phyloP scores from a whole-genome alignment of 1,284 basidiomycete species.

The Sanghuangporus baumii region DNA sequence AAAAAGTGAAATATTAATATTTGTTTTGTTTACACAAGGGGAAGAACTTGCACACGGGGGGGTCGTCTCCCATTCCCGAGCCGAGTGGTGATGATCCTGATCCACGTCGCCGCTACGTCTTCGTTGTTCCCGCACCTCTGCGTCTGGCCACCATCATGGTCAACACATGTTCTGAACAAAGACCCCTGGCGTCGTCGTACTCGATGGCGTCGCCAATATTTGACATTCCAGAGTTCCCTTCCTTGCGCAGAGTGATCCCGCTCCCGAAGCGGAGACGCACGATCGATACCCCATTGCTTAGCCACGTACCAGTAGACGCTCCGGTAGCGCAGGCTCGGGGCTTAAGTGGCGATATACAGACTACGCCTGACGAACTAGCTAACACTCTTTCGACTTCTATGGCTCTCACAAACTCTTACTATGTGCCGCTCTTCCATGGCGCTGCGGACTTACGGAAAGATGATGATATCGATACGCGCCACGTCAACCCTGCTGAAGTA shows the following conservation, averaged over 20 bases:
- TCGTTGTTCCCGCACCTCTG: not conserved
- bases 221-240: constrained; percentile 55
- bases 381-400: constrained; percentile 47
- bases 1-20: not conserved
- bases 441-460: constrained; percentile 38
- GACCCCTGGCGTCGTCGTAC: constrained; percentile 29
- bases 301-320: not conserved
- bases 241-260: constrained; percentile 53
- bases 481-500: constrained; percentile 19
- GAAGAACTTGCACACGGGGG: not conserved
- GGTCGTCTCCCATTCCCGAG: not conserved
- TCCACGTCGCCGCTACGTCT: not conserved
- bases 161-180: not conserved
- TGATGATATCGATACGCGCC: constrained; percentile 18
- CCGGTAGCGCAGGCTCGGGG: not conserved
- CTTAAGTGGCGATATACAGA: constrained; percentile 17
- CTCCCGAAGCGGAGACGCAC: constrained; percentile 68
- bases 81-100: not conserved
- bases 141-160: not conserved
- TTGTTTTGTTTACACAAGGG: not conserved
- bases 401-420: constrained; percentile 51
- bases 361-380: constrained; percentile 45
- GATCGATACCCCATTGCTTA: constrained; percentile 6
- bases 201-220: constrained; percentile 49
- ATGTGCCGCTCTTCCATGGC: constrained; percentile 48